phyloP scores from a whole-genome alignment of 2,329 filamentous ascomycete species.

The Graphilbum fragrans region DNA sequence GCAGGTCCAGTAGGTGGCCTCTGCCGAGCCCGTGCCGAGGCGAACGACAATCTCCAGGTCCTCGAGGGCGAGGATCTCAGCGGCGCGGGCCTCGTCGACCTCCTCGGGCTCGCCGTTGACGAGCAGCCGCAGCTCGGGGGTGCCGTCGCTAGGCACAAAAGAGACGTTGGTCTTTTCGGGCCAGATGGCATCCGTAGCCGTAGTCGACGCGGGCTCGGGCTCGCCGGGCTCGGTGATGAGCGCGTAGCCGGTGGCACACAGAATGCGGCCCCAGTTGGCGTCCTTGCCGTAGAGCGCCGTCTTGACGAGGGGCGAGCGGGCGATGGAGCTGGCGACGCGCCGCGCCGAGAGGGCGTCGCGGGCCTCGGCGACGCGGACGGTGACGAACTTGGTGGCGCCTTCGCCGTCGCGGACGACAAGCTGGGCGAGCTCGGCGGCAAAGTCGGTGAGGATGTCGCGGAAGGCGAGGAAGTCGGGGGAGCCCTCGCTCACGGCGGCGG shows the following conservation, averaged over 20 bases:
- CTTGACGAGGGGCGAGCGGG: conserved; percentile 87
- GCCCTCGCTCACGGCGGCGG: conserved; percentile 41
- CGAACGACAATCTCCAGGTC: conserved; percentile 69
- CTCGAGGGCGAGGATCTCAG: conserved; percentile 65
- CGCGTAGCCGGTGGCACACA: conserved; percentile 85
- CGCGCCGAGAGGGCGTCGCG: conserved; percentile 58
- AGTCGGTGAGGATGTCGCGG: conserved; percentile 56
- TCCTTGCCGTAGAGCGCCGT: conserved; percentile 94
- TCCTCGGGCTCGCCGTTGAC: conserved; percentile 69
- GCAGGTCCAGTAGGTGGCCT: conserved; percentile 72
- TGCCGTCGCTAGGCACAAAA: conserved; percentile 68
- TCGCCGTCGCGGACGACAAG: conserved; percentile 93
- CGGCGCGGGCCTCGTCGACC: conserved; percentile 65
- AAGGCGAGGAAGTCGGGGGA: conserved; percentile 56
- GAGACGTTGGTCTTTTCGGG: conserved; percentile 65
- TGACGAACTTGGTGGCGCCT: conserved; percentile 96
- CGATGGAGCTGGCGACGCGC: conserved; percentile 76
- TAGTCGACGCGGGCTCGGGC: conserved; percentile 20
- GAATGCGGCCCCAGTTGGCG: conserved; percentile 95
- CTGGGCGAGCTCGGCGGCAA: conserved; percentile 76
- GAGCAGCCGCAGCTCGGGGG: conserved; percentile 61
- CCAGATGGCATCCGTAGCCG: conserved; percentile 28
- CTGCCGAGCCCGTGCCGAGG: conserved; percentile 55
- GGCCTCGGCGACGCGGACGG: conserved; percentile 70
- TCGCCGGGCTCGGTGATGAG: conserved; percentile 46